These are phyloP conservation scores for Xylariales sp. DNA, from an alignment of 2,329 filamentous ascomycete genomes.

Conservation along the genomic window DNA sequence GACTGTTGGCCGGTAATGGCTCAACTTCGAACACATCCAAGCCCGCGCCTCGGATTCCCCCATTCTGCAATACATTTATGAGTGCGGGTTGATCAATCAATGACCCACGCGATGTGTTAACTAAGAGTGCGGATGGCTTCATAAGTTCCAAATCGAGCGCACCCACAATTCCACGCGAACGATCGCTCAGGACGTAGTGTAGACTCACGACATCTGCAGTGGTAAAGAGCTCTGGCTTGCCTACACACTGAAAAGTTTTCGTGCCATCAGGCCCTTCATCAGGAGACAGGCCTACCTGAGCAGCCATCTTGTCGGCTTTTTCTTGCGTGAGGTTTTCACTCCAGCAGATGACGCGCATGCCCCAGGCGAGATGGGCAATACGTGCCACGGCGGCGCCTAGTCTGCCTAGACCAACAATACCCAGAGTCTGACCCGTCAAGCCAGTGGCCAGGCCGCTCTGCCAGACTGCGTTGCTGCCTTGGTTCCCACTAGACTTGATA, in stretches of 20 bases:
- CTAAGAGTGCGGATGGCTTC: constrained; percentile 57
- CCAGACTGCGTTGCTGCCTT: constrained; percentile 42
- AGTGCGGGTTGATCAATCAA: constrained; percentile 64
- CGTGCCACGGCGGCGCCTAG: constrained; percentile 56
- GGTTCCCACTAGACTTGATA: too few relatives aligned
- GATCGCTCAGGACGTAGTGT: constrained; percentile 62
- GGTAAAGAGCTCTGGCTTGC: constrained; percentile 59
- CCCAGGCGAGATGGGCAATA: constrained; percentile 56
- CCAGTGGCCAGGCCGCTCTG: constrained; percentile 52
- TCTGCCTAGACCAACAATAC: constrained; percentile 57
- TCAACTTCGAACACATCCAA: constrained; percentile 73
- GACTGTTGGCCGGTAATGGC: constrained; percentile 60
- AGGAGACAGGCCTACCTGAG: constrained; percentile 42
- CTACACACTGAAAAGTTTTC: constrained; percentile 50
- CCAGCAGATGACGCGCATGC: constrained; percentile 63
- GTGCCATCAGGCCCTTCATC: constrained; percentile 15
- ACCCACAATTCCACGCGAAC: constrained; percentile 57
- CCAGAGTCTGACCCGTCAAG: constrained; percentile 56
- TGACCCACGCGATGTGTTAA: constrained; percentile 70
- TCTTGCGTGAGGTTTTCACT: constrained; percentile 60
- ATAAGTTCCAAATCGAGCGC: constrained; percentile 52
- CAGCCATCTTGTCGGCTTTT: constrained; percentile 53
- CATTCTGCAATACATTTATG: constrained; percentile 50
- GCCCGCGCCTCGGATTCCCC: constrained; percentile 61
- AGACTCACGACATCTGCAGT: constrained; percentile 62